These are phyloP conservation scores for Mycosphaerella sp. DNA, from an alignment of 2,329 filamentous ascomycete species.

Conservation along the genomic window DNA sequence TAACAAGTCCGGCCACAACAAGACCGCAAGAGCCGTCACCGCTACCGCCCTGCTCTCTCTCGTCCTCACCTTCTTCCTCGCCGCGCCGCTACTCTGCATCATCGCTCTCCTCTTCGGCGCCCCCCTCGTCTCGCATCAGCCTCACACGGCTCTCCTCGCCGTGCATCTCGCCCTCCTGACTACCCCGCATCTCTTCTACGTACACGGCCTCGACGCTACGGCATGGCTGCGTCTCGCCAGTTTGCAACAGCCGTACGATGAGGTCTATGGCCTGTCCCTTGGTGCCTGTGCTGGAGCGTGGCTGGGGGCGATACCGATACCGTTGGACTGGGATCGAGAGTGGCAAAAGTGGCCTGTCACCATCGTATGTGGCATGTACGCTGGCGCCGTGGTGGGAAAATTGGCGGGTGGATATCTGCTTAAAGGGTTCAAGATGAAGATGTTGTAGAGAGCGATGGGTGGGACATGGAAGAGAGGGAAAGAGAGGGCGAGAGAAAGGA, in stretches of 20 bases:
- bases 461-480: no score
- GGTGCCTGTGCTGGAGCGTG: constrained; percentile 77
- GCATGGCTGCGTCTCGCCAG: constrained; percentile 66
- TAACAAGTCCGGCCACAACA: constrained; percentile 47
- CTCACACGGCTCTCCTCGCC: constrained; percentile 72
- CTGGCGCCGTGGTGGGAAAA: constrained; percentile 68
- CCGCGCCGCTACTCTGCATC: constrained; percentile 49
- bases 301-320: constrained; percentile 91
- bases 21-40: no score
- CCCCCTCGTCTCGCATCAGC: constrained; percentile 72
- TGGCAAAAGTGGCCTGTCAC: constrained; percentile 99
- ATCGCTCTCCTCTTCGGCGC: constrained; percentile 84
- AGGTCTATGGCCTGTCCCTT: constrained; percentile 73
- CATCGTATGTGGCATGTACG: constrained; percentile 73
- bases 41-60: no score
- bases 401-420: constrained; percentile 48
- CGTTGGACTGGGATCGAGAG: constrained; percentile 95
- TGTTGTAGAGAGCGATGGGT: constrained; percentile 4
- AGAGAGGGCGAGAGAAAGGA: no score
- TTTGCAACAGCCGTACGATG: constrained; percentile 68
- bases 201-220: constrained; percentile 66
- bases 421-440: constrained; percentile 42
- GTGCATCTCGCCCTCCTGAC: constrained; percentile 74
- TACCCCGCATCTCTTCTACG: constrained; percentile 75
- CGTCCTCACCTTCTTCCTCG: no score